Evolutionary conservation across 768 basidiomycete genomes (phyloP).

Genomic region (Agaricus subrufescens): DNA sequence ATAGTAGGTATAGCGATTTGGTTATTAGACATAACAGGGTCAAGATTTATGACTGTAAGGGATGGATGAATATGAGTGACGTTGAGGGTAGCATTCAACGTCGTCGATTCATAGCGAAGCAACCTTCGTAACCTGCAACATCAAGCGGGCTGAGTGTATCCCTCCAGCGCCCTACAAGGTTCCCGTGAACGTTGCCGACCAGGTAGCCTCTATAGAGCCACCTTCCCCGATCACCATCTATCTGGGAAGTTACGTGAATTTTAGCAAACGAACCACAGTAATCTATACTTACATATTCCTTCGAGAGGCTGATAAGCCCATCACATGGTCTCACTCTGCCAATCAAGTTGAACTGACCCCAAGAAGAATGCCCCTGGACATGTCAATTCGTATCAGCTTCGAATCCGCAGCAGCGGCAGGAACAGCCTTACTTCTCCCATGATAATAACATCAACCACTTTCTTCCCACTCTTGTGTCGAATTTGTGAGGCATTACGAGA

Average conservation of each 20-base stretch:
- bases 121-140: slow-evolving; percentile 78
- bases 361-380: slow-evolving; percentile 79
- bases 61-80: not conserved
- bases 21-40: not conserved
- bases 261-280: slow-evolving; percentile 8
- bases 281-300: slow-evolving; percentile 65
- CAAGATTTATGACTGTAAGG: not conserved
- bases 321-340: slow-evolving; percentile 81
- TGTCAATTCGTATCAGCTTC: slow-evolving; percentile 3
- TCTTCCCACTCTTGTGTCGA: slow-evolving; percentile 13
- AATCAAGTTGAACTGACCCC: slow-evolving; percentile 80
- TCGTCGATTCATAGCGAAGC: slow-evolving; percentile 71
- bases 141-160: slow-evolving; percentile 68
- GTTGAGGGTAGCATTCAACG: slow-evolving; percentile 23
- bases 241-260: slow-evolving; percentile 28
- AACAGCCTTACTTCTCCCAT: slow-evolving; percentile 58
- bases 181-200: slow-evolving; percentile 63
- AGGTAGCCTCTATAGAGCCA: slow-evolving; percentile 88
- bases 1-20: too few relatives aligned
- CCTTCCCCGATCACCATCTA: slow-evolving; percentile 68
- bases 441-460: slow-evolving; percentile 54
- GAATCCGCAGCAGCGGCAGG: not conserved
- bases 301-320: slow-evolving; percentile 76
- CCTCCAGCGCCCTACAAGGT: slow-evolving; percentile 81
- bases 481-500: not conserved